Evolutionary conservation across 2,329 filamentous ascomycete species (phyloP), one percentile per base, ranked within the genome.

Genomic region (Sphaceloma murrayae): DNA sequence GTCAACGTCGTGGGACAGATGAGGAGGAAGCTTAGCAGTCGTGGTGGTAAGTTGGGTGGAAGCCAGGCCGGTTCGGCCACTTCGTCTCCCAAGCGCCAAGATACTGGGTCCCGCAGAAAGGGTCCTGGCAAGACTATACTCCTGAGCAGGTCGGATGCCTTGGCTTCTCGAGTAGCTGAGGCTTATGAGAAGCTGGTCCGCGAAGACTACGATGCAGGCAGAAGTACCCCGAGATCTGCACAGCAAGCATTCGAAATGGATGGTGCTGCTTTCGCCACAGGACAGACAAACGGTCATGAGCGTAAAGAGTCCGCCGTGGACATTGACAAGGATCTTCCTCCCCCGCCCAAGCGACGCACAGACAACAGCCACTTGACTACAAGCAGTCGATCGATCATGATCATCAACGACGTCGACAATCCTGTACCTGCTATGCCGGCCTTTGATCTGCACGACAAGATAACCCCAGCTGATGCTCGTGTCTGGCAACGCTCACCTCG

Each of bases 341-440:
- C 3, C 42, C 30, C 45, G 4, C 46, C 43, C 52, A 48, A 47
- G 57, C 51, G 44, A 62, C 72, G 33, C 48, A 55, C 22, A 52
- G 47, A 53, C 16, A 56, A 67, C 43, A 77, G 73, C 51, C 68
- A 68, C 46, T 75, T 89, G 33, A 91, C 86, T 0, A 71, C 72
- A 8, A 84, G 85, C n/a, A 94, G 85, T 67, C 82, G 88, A 57
- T 94, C 86, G 0, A 93, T 94, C 52, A 73, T 94, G 45, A 93
- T 94, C 56, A 78, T 94, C 26, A 85, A 93, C 53, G 74, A 74
- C 50, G 77, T 74, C 47, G 77, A 77, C 22, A 81, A 79, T 7
- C 36, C 36, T 17, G 36, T 40, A 11, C 22, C 30, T 7, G 22
- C 31, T n/a, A 34, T 47, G 9, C 42, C 47, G 16, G 45, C 47